Evolutionary conservation across 2,329 filamentous ascomycete genomes (phyloP), one percentile per base, ranked within the genome.

Genomic region (Aspergillus clavatus): DNA sequence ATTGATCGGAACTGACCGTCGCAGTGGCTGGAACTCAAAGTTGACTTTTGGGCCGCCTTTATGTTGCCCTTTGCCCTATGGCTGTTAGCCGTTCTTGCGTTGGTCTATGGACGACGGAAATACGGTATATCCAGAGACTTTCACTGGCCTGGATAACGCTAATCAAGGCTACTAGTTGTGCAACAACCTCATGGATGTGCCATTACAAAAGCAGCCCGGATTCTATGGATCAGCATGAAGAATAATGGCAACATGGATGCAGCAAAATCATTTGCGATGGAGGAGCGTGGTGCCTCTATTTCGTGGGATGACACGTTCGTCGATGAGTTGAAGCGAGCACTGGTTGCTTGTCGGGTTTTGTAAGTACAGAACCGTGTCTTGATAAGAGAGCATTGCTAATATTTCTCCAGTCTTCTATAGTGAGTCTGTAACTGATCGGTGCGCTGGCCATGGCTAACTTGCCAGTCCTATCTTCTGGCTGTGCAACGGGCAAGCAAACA

Each of bases 41-140:
- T 44, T 1, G 42, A 29, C 27, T 44, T 44, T 19, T 44, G 42
- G 42, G 42, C 42, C 10, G 42, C 42, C 2, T 44, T 44, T 26
- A 26, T 44, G 35, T 14, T 39, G 4, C 42, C 42, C 4, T 29
- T 39, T 12, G 39, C 33, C 6, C 37, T 44, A n/a, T 44, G 42
- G 42, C 7, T 28, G 10, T 12, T 44, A 24, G 42, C 42, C 5
- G 39, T 44, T 5, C 5, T 33, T 1, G 42, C 42, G 1, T 26
- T 44, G 5, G 14, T 39, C 8, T 33, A 12, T 14, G 42, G 36
- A 8, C 37, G 22, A 8, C 21, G 14, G 37, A 39, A n/a, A 39
- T 39, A 39, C 24, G n/a, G 37, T 39, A 39, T 2, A n/a, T 11
- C 3, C 14, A 2, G 8, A 21, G 5, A 8, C 22, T 16, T 16